These are phyloP conservation scores for Piloderma croceum DNA, from an alignment of 768 basidiomycete genomes.

Conservation along the genomic window DNA sequence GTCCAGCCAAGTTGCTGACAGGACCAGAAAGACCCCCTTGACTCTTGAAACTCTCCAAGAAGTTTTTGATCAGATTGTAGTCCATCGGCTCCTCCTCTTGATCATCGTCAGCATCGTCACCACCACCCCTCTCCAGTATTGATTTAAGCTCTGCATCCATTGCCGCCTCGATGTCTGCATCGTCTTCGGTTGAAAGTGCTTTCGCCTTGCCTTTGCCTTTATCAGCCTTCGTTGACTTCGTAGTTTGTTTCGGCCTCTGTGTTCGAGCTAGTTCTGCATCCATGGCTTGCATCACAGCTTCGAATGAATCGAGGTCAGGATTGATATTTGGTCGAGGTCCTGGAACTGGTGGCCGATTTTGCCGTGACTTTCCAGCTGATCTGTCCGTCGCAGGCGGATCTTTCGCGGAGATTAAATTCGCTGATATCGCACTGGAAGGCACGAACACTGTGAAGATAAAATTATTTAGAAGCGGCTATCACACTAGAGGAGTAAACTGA, in stretches of 20 bases:
- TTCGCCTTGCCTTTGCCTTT: constrained; percentile 47
- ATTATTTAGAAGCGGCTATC: constrained; percentile 7
- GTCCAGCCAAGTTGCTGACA: constrained; percentile 82
- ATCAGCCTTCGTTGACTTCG: constrained; percentile 16
- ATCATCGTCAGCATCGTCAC: constrained; percentile 51
- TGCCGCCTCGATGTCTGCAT: constrained; percentile 69
- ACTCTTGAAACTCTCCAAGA: constrained; percentile 92
- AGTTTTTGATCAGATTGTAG: constrained; percentile 93
- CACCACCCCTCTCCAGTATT: constrained; percentile 48
- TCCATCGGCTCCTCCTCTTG: constrained; percentile 52
- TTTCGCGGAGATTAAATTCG: constrained; percentile 4
- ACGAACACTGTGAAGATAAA: constrained; percentile 47
- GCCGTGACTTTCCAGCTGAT: constrained; percentile 11
- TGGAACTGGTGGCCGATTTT: constrained; percentile 20
- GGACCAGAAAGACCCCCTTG: constrained; percentile 89
- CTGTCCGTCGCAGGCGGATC: constrained; percentile 20
- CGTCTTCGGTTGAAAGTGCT: constrained; percentile 37
- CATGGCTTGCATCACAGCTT: constrained; percentile 94
- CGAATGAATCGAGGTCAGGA: constrained; percentile 83
- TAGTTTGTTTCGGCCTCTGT: constrained; percentile 22
- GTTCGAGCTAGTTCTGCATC: constrained; percentile 69
- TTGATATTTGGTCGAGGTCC: constrained; percentile 45
- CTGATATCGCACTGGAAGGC: constrained; percentile 30
- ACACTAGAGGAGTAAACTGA: constrained; percentile 35
- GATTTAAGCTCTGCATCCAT: constrained; percentile 86